Evolutionary conservation across 345 rosid species (phyloP), one percentile per base, ranked within the genome.

Genomic region (Turnera subulata): DNA sequence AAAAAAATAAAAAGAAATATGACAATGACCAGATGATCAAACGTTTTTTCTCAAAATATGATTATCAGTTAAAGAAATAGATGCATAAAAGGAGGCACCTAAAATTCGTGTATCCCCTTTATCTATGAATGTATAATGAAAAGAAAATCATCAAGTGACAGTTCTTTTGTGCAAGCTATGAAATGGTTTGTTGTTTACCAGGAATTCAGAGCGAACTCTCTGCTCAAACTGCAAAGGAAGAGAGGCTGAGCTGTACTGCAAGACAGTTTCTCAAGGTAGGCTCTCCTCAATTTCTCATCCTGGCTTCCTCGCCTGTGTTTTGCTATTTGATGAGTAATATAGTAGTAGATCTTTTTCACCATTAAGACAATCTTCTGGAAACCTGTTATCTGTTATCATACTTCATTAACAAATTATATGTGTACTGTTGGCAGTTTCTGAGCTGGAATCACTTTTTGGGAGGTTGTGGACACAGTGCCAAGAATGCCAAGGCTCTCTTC

Each of bases 401-500:
- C n/a, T n/a, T n/a, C n/a, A n/a, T 65, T n/a, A 4, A 16, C 16
- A 9, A 57, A 16, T 25, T 22, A 43, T 40, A 33, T 61, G 24
- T 62, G 53, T 13, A 73, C 40, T 78, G 66, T 46, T 58, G 67
- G 64, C 77, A 93, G 96, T 93, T 62, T 76, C 94, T 12, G 97
- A 85, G 46, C 81, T 89, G 55, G 97, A 93, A 75, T 78, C 68
- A 66, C 80, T 87, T 53, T 87, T 89, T 73, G 91, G 96, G 57
- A 89, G 80, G 73, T 69, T 89, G 18, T 89, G 97, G 99, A 88
- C 96, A 0, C 97, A 93, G 70, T 93, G 99, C 66, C 97, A 93
- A 66, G 99, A 89, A 59, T 93, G 99, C 72, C 97, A 87, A 72
- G 97, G 97, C 54, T 93, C 97, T 52, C 99, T 93, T 70, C 99